Percentiles rank a stretch among this genome's conserved stretches.
Evolutionary conservation across 1,284 basidiomycete genomes (phyloP).

Genomic region (Lentinula novae-zelandiae): DNA sequence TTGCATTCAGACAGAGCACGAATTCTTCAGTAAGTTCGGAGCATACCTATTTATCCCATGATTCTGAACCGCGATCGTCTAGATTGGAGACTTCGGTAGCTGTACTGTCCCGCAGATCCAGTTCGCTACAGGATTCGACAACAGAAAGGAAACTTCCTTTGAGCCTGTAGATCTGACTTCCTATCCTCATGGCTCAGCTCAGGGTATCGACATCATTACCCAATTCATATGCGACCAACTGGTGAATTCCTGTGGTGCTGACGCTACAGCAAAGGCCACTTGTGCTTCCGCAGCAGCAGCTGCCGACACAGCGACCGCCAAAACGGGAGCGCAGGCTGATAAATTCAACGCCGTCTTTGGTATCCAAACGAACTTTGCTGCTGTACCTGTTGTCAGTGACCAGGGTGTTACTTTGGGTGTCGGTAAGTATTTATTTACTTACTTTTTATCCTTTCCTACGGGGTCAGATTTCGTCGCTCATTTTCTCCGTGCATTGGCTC

Average conservation of each 20-base stretch:
- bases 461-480: too few relatives aligned
- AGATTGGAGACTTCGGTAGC: conserved; percentile 40
- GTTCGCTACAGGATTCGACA: conserved; percentile 49
- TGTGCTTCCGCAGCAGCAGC: conserved; percentile 39
- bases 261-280: conserved; percentile 46
- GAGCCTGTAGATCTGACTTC: conserved; percentile 32
- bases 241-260: conserved; percentile 46
- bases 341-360: conserved; percentile 56
- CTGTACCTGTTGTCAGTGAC: conserved; percentile 4
- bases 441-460: too few relatives aligned
- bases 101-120: conserved; percentile 49
- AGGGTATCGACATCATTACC: conserved; percentile 50
- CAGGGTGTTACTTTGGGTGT: conserved; percentile 18
- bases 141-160: conserved; percentile 51
- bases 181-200: conserved; percentile 50
- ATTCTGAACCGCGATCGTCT: not conserved
- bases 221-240: conserved; percentile 54
- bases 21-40: not conserved
- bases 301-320: conserved; percentile 34
- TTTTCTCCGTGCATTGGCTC: too few relatives aligned
- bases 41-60: too few relatives aligned
- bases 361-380: conserved; percentile 30
- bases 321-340: conserved; percentile 54
- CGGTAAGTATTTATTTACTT: not conserved
- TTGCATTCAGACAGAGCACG: not conserved